Conservation (phyloP, 208 protist species). For the Phytomonas sp. region DNA sequence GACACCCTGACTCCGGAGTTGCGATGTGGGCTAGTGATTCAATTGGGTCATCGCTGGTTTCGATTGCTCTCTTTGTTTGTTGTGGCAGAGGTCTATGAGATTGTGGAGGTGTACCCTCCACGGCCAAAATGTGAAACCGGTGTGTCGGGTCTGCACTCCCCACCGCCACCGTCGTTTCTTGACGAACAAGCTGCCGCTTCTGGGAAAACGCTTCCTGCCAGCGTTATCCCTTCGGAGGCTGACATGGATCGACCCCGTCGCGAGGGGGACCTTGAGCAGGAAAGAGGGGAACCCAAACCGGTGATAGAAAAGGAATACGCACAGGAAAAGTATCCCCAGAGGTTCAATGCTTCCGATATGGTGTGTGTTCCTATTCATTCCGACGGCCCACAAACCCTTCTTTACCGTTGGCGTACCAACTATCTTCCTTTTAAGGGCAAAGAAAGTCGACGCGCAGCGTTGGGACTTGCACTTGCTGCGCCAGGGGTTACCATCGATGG, state of each 20-base stretch:
- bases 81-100: conserved; percentile 71
- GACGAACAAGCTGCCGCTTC: neutral
- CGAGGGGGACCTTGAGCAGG: neutral
- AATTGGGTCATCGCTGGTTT: conserved; percentile 25
- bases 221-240: neutral
- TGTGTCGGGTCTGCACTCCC: neutral
- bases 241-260: neutral
- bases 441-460: conserved; percentile 53
- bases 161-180: neutral
- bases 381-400: conserved; percentile 20
- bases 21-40: conserved; percentile 27
- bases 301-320: neutral
- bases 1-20: conserved; percentile 28
- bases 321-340: neutral
- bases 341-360: conserved; percentile 7
- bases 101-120: conserved; percentile 19
- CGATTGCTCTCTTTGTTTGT: conserved; percentile 40
- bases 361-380: neutral
- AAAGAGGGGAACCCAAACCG: neutral
- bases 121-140: neutral
- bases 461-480: conserved; percentile 44
- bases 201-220: neutral
- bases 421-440: conserved; percentile 24
- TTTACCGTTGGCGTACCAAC: conserved; percentile 58
- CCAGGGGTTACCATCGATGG: conserved; percentile 31